Evolutionary conservation across 2,329 filamentous ascomycete genomes (phyloP), one percentile per base, ranked within the genome.

Genomic region (Neonectria neomacrospora): DNA sequence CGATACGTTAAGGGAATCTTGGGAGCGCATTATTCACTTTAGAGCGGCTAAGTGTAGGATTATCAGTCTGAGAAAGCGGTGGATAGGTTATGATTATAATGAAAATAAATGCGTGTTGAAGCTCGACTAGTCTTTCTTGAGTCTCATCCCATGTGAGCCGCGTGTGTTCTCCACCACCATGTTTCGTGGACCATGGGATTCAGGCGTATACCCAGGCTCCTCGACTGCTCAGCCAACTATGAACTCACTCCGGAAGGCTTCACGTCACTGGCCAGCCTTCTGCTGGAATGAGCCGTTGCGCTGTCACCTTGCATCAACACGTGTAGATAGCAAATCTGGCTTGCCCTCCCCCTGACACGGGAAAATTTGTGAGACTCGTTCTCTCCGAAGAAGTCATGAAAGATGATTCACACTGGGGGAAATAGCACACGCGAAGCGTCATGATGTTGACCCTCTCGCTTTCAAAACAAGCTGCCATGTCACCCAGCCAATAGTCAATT

Each of bases 321-420:
- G 37, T 41, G 37, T 20, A 20, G 37, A 2, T 8, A 5, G 14
- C 34, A n/a, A 37, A 37, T n/a, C 34, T n/a, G 34, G 14, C 34
- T 37, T 37, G 34, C n/a, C 7, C 6, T 37, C 7, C 34, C 37
- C 37, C n/a, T 2, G 37, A 41, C 18, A 1, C 3, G 37, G n/a
- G 3, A 20, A 20, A 18, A 3, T 9, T 20, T 18, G 37, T 41
- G 37, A 18, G 7, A 41, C 37, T 18, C 3, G 14, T 22, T n/a
- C n/a, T 60, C 50, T n/a, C 23, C 22, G 50, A 60, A 48, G 57
- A 54, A 60, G 57, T 60, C 57, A 60, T 60, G 32, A 18, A 39
- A 5, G 22, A 16, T 23, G 18, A 23, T n/a, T 37, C 6, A 42
- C 26, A n/a, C 10, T 5, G 37, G 14, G 14, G 56, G 39, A 47